phyloP scores from a whole-genome alignment of 768 basidiomycete species.

The Phaffia australis region DNA sequence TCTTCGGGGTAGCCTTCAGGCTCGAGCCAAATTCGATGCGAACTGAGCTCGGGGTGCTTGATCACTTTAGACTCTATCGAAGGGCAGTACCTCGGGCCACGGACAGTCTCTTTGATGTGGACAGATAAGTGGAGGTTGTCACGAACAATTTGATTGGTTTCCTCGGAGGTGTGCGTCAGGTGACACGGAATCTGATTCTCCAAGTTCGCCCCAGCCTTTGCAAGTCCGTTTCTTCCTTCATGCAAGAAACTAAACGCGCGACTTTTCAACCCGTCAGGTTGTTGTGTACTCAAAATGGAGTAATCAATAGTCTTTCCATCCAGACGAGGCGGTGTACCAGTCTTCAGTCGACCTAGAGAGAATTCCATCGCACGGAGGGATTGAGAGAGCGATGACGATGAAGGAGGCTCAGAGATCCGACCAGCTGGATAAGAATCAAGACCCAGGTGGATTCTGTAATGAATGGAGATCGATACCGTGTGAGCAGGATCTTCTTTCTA shows the following conservation, averaged over 20 bases:
- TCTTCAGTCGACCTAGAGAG: slow-evolving; percentile 67
- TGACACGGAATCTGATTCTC: slow-evolving; percentile 57
- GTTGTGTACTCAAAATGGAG: slow-evolving; percentile 49
- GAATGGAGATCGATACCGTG: background rate
- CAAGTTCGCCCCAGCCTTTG: slow-evolving; percentile 32
- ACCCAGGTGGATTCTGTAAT: slow-evolving; percentile 62
- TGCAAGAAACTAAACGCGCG: slow-evolving; percentile 71
- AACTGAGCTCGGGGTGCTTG: slow-evolving; percentile 59
- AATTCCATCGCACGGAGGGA: slow-evolving; percentile 68
- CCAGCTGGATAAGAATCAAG: slow-evolving; percentile 53
- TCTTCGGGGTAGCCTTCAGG: slow-evolving; percentile 71
- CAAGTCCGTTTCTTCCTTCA: slow-evolving; percentile 29
- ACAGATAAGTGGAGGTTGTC: slow-evolving; percentile 66
- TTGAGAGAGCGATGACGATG: slow-evolving; percentile 50
- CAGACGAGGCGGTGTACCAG: slow-evolving; percentile 71
- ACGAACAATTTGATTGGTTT: slow-evolving; percentile 62
- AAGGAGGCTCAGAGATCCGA: slow-evolving; percentile 59
- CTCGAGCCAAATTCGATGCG: slow-evolving; percentile 76
- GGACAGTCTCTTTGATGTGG: slow-evolving; percentile 75
- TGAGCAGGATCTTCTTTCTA: too few relatives aligned
- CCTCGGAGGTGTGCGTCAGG: slow-evolving; percentile 58
- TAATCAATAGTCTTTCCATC: slow-evolving; percentile 63
- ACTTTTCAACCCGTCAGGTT: slow-evolving; percentile 49
- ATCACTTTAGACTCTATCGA: slow-evolving; percentile 78
- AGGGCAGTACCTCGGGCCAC: slow-evolving; percentile 79